These are phyloP conservation scores for Mycosarcoma maydis DNA, from an alignment of 1,284 basidiomycete species.

Conservation along the genomic window DNA sequence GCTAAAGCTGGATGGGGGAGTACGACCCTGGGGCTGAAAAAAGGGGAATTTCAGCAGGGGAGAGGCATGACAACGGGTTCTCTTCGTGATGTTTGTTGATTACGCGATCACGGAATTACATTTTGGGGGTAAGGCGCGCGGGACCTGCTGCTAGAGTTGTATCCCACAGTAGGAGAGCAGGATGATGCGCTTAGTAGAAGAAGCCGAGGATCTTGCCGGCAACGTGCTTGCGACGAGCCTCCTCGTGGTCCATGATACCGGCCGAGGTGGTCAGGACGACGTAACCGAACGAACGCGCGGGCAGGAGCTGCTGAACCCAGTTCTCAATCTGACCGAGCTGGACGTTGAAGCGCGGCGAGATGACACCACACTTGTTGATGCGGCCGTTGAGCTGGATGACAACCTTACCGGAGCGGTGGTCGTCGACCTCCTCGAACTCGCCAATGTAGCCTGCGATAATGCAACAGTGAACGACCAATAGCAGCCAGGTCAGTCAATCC, in stretches of 20 bases:
- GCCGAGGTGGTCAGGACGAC: constrained; percentile 97
- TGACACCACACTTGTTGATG: constrained; percentile 96
- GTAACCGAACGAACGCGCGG: constrained; percentile 86
- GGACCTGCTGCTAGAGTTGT: too few species aligned
- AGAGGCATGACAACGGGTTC: constrained; percentile 3
- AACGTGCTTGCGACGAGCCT: constrained; percentile 97
- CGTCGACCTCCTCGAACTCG: constrained; percentile 99
- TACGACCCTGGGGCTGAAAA: constrained; percentile 27
- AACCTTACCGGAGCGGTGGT: constrained; percentile 98
- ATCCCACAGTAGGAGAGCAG: too few species aligned
- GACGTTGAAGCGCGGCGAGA: constrained; percentile 97
- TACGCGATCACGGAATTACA: constrained; percentile 16
- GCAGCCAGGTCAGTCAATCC: too few species aligned
- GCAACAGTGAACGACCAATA: not conserved
- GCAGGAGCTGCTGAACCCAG: constrained; percentile 72
- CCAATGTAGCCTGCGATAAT: constrained; percentile 85
- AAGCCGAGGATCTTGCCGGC: constrained; percentile 77
- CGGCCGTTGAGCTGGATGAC: constrained; percentile 98
- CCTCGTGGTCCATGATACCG: constrained; percentile 99
- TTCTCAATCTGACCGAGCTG: constrained; percentile 90
- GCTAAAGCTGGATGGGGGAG: constrained; percentile 20
- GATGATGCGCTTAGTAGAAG: constrained; percentile 64
- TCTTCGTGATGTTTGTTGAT: constrained; percentile 7
- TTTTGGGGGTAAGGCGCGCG: constrained; percentile 7
- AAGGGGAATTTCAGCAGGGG: constrained; percentile 9